These are phyloP conservation scores for Letharia lupina DNA, from an alignment of 495 filamentous ascomycete genomes.

Conservation along the genomic window DNA sequence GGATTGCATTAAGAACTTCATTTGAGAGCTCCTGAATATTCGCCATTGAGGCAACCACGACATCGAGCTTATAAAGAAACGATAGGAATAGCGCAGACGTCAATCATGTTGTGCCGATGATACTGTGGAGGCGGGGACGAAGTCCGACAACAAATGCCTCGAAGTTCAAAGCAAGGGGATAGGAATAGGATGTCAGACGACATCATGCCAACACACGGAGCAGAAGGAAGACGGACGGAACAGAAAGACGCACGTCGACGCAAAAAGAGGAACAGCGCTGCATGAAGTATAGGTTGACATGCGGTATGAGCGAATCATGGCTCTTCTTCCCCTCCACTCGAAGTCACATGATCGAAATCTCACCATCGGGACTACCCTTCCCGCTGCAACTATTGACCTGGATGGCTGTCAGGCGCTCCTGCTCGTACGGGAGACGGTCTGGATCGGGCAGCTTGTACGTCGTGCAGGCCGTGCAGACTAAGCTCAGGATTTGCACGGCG, in stretches of 20 bases:
- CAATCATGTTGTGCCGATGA: not conserved
- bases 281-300: conserved; percentile 10
- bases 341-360: conserved; percentile 28
- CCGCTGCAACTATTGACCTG: conserved; percentile 17
- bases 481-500: conserved; percentile 12
- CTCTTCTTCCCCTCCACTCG: conserved; percentile 8
- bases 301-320: conserved; percentile 21
- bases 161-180: conserved; percentile 9
- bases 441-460: conserved; percentile 12
- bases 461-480: conserved; percentile 7
- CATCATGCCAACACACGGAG: conserved; percentile 25
- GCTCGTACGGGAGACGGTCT: conserved; percentile 9
- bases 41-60: conserved; percentile 19
- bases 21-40: conserved; percentile 47
- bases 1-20: conserved; percentile 53
- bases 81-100: not conserved
- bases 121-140: conserved; percentile 5
- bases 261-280: conserved; percentile 21
- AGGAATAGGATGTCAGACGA: conserved; percentile 23
- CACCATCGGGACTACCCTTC: conserved; percentile 23
- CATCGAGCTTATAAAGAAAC: not conserved
- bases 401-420: conserved; percentile 9
- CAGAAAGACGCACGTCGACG: too few species aligned
- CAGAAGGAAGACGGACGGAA: conserved; percentile 19
- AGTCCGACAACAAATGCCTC: not conserved